phyloP scores from a whole-genome alignment of 2,329 filamentous ascomycete species.

The Colletotrichum gloeosporioides region DNA sequence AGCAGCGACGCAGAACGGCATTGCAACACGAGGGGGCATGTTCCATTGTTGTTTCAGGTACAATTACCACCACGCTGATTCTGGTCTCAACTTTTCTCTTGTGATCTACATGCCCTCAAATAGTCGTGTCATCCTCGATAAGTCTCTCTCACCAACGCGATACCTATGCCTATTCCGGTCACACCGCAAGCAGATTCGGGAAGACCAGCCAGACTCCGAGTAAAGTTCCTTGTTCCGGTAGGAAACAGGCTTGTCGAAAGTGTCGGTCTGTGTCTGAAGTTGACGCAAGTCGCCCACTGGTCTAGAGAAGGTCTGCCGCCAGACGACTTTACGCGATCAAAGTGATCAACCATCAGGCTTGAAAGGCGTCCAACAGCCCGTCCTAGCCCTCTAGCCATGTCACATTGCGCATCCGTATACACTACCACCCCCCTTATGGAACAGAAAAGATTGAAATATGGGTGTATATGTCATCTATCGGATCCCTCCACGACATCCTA shows the following conservation, averaged over 20 bases:
- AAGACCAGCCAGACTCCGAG: not conserved
- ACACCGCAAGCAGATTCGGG: fast-evolving
- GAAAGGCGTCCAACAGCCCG: not conserved
- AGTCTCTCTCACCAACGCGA: not conserved
- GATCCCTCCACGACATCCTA: conserved; percentile 12
- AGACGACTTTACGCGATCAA: not conserved
- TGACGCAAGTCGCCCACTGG: not conserved
- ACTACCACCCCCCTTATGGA: not conserved
- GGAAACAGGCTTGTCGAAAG: not conserved
- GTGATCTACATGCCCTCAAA: not conserved
- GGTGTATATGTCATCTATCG: conserved; percentile 12
- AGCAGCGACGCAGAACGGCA: not conserved
- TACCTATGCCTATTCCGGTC: fast-evolving
- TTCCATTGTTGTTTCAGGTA: not conserved
- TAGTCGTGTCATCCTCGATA: fast-evolving
- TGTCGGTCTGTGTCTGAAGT: not conserved
- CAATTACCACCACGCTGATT: not conserved
- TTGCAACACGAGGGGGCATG: not conserved
- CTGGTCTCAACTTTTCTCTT: not conserved
- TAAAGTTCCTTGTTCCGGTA: not conserved
- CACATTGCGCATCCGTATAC: not conserved
- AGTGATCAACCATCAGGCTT: not conserved
- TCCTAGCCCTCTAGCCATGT: not conserved
- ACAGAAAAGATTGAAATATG: not conserved
- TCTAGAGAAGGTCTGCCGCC: not conserved